Evolutionary conservation across 371 early-diverging fungal genomes (phyloP).

Genomic region (Mucor circinelloides): DNA sequence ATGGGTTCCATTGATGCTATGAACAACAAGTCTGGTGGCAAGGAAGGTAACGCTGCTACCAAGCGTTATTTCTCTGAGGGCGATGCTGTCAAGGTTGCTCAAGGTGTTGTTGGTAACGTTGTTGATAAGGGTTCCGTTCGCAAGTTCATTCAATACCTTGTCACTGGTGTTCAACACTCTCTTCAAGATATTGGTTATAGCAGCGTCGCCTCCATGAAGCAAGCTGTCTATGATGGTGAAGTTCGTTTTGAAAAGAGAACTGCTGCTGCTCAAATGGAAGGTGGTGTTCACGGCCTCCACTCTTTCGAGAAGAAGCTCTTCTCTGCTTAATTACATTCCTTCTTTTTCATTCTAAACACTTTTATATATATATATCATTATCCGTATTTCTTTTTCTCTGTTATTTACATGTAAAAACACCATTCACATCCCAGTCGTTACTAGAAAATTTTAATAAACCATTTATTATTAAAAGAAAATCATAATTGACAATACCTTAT

Average conservation of each 20-base stretch:
- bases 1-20: constrained; percentile 98
- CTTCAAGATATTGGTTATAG: constrained; percentile 94
- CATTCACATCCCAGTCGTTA: too few relatives aligned
- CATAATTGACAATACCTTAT: too few relatives aligned
- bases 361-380: not conserved
- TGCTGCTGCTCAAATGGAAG: constrained; percentile 94
- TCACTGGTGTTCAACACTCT: constrained; percentile 94
- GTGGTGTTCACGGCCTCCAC: constrained; percentile 94
- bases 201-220: constrained; percentile 65
- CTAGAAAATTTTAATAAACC: too few relatives aligned
- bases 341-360: not conserved
- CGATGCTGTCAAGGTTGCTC: constrained; percentile 97
- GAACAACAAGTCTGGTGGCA: constrained; percentile 73
- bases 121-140: constrained; percentile 95
- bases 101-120: constrained; percentile 95
- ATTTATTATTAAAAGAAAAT: too few relatives aligned
- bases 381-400: not conserved
- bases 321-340: constrained; percentile 37
- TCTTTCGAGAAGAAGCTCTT: constrained; percentile 88
- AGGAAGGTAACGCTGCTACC: constrained; percentile 77
- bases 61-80: constrained; percentile 96
- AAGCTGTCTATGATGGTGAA: constrained; percentile 65
- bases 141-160: constrained; percentile 88
- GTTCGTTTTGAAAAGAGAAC: constrained; percentile 95
- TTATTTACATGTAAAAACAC: too few relatives aligned